Base-by-base conservation (phyloP, 805 yeast genomes). In the Saccharomycopsis capsularis region DNA sequence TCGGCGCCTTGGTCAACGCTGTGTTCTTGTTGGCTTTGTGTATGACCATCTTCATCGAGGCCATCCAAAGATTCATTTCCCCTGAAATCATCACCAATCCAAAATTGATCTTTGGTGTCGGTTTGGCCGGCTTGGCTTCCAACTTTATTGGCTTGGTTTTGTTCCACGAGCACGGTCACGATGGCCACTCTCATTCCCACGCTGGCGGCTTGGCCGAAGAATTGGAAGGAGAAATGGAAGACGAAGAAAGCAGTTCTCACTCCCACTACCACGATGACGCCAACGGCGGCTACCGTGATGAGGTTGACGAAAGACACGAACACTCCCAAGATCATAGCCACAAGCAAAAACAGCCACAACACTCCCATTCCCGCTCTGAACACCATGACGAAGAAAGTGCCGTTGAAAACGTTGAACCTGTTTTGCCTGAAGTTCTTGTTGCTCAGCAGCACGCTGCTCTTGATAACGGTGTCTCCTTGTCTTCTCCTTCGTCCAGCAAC, bases 1-100 rank as follows among this genome's bases (percentile, higher is more conserved):
- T 91, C 53, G 99, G 99, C 49, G 99, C 98, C 6, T 73, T 91
- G 52, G 78, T 91, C 56, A 91, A 91, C 62, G 96, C 96, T 2
- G 96, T 93, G 7, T 93, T 93, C 59, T 66, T 91, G 56, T 71
- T 93, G 56, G 98, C 98, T 1, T 74, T 91, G 54, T 91, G 99
- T 63, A 82, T 93, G 61, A 82, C 96, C 27, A 93, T 91, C 56
- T 77, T 86, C 57, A 80, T 93, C 54, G 99, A 91, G 67, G 97
- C 98, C 4, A 68, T 91, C 51, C 96, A 90, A 67, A 76, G 99
- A 61, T 78, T 91, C 55, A 70, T 91, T 45, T 78, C 79, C 56
- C 95, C 96, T 2, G 89, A 81, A 40, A 79, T 72, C 29, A 82
- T 91, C 57, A 71, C 80, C 11, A 87, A 83, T 60, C 96, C 99